Percentiles rank a stretch among this genome's conserved stretches.
These are phyloP conservation scores for Scheffersomyces coipomensis DNA, from an alignment of 805 yeast genomes.

Conservation along the genomic window DNA sequence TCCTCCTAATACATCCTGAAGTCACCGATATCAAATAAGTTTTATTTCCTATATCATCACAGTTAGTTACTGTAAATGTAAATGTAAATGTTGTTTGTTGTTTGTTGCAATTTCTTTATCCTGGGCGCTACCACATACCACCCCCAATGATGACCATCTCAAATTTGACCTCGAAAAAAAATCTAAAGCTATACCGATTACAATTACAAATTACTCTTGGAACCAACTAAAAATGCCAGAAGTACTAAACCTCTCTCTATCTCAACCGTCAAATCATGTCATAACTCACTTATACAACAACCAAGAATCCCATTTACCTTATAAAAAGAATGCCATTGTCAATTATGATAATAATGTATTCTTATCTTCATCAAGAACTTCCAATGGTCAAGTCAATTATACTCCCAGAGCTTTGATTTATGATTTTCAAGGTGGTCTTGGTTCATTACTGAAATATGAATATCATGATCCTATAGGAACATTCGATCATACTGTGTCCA, in stretches of 20 bases:
- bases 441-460: slow-evolving; percentile 59
- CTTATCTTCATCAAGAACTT: slow-evolving; percentile 15
- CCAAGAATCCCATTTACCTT: slow-evolving; percentile 69
- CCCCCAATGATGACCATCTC: too few relatives aligned
- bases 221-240: slow-evolving; percentile 55
- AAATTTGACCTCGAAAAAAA: too few relatives aligned
- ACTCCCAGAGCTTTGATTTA: slow-evolving; percentile 82
- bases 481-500: neutral
- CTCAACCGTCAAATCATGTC: slow-evolving; percentile 75
- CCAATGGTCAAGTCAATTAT: slow-evolving; percentile 45
- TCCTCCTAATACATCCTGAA: too few relatives aligned
- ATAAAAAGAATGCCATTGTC: slow-evolving; percentile 43
- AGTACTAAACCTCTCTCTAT: slow-evolving; percentile 66
- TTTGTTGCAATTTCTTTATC: too few relatives aligned
- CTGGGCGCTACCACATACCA: too few relatives aligned
- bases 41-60: too few relatives aligned
- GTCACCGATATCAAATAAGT: too few relatives aligned
- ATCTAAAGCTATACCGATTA: too few relatives aligned
- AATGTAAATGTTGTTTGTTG: too few relatives aligned
- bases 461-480: slow-evolving; percentile 26
- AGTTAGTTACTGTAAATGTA: too few relatives aligned
- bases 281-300: slow-evolving; percentile 76
- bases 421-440: slow-evolving; percentile 78
- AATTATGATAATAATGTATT: slow-evolving; percentile 46
- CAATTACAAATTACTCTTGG: too few relatives aligned